phyloP scores from a whole-genome alignment of 495 filamentous ascomycete genomes.

The Pseudoneurospora amorphoporcata region DNA sequence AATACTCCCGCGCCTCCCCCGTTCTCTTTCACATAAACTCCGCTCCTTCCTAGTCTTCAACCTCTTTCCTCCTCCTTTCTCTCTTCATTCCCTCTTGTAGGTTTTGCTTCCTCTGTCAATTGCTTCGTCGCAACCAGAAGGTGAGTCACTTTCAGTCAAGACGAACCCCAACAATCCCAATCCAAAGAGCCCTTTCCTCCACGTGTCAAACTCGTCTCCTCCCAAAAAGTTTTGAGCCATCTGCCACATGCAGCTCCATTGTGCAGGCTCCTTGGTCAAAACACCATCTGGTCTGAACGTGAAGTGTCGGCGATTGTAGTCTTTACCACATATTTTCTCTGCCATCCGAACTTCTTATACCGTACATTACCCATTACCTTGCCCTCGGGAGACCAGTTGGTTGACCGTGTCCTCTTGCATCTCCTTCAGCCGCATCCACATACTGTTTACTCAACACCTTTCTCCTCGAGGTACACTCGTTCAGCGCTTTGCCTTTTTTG shows the following conservation, averaged over 20 bases:
- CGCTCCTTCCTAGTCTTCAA: not conserved
- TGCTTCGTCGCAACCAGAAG: slow-evolving; percentile 5
- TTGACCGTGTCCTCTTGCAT: not conserved
- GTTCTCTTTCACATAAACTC: not conserved
- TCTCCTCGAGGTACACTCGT: slow-evolving; percentile 1
- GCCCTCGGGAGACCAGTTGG: not conserved
- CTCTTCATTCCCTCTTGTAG: slow-evolving; percentile 14
- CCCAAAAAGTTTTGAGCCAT: not conserved
- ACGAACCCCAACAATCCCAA: not conserved
- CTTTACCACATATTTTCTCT: not conserved
- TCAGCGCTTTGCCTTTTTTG: not conserved
- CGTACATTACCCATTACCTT: not conserved
- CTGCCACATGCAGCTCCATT: not conserved
- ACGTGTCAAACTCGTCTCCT: not conserved
- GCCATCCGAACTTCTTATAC: not conserved
- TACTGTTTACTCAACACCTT: slow-evolving; percentile 9
- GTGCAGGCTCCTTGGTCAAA: not conserved
- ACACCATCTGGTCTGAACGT: not conserved
- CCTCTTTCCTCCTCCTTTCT: slow-evolving; percentile 13
- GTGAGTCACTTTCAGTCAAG: slow-evolving; percentile 3
- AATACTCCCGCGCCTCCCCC: slow-evolving; percentile 21
- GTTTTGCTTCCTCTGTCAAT: not conserved
- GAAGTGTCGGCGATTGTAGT: not conserved
- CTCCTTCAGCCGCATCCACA: not conserved
- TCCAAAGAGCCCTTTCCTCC: not conserved